Evolutionary conservation across 306 rosid genomes (phyloP).

Genomic region (Citrullus mucosospermus): DNA sequence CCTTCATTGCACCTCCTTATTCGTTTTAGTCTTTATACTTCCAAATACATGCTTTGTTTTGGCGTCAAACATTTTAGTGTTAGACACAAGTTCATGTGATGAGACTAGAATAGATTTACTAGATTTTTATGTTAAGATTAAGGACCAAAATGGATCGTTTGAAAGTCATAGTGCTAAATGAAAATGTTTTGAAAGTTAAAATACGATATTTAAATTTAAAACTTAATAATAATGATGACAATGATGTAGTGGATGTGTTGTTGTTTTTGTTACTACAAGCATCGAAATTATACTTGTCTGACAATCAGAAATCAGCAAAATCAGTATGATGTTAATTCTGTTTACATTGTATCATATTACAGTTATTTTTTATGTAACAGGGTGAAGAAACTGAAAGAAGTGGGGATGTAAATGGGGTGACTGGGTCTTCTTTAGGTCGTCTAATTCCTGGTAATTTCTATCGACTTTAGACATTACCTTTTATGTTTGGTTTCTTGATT

Average conservation of each 20-base stretch:
- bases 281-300: background rate
- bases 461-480: conserved; percentile 19
- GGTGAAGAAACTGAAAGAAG: conserved; percentile 27
- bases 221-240: background rate
- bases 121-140: background rate
- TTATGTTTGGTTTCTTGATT: background rate
- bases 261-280: background rate
- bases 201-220: background rate
- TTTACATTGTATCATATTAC: background rate
- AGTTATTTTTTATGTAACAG: conserved; percentile 15
- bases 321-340: background rate
- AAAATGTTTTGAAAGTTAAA: background rate
- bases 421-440: conserved; percentile 6
- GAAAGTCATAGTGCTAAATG: background rate
- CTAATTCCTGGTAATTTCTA: conserved; percentile 18
- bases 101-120: background rate
- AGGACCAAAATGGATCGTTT: background rate
- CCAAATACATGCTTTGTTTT: background rate
- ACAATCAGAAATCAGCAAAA: background rate
- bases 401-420: conserved; percentile 19
- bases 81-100: background rate
- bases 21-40: background rate
- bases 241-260: background rate
- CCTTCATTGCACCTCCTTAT: background rate
- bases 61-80: background rate